Evolutionary conservation across 2,329 filamentous ascomycete species (phyloP).

Genomic region (Colletotrichum tropicicola): DNA sequence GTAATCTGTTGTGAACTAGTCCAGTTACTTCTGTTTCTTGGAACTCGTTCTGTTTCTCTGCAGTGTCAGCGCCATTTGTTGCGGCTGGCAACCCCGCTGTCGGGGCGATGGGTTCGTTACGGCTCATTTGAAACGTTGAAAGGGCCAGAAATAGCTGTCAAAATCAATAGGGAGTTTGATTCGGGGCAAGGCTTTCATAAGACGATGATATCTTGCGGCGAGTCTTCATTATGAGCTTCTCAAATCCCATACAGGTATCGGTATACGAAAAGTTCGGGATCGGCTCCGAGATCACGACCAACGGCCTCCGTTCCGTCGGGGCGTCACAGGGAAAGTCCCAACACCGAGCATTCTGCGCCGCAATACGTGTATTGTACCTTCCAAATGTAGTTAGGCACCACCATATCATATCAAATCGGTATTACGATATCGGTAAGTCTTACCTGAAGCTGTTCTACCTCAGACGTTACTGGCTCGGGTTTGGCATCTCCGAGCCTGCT

Average conservation of each 20-base stretch:
- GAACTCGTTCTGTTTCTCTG: background rate
- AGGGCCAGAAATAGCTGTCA: background rate
- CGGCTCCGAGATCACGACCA: background rate
- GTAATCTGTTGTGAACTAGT: background rate
- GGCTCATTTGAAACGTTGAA: background rate
- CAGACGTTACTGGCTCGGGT: too few species aligned
- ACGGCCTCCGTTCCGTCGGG: too few species aligned
- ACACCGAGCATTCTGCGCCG: background rate
- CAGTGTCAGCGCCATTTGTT: background rate
- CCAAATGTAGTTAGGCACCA: background rate
- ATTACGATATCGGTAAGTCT: too few species aligned
- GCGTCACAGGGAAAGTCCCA: too few species aligned
- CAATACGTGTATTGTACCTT: background rate
- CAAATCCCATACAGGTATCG: background rate
- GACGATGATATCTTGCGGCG: too few species aligned
- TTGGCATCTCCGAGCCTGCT: too few species aligned
- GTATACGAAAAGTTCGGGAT: background rate
- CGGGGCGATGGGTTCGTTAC: background rate
- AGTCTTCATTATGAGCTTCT: too few species aligned
- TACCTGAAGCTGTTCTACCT: too few species aligned
- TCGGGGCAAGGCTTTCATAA: background rate
- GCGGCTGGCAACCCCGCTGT: background rate
- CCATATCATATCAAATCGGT: too few species aligned
- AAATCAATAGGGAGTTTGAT: background rate
- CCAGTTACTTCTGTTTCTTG: background rate